Evolutionary conservation across 139 green algal genomes (phyloP).

Genomic region (Choricystis sp.): DNA sequence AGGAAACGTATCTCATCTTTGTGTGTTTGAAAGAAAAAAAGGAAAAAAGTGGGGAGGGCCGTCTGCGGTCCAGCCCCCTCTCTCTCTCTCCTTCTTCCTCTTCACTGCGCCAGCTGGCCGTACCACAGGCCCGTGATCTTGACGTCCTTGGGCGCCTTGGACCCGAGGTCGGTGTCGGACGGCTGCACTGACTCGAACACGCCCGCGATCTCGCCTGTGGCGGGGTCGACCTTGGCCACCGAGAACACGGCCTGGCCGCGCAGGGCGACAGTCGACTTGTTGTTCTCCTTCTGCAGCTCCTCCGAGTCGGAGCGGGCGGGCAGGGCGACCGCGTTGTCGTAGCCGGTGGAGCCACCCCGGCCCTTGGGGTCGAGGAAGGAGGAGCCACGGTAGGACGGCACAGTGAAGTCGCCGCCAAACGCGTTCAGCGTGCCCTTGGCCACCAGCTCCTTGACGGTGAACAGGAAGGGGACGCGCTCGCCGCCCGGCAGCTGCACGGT

Average conservation of each 20-base stretch:
- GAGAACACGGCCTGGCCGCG: slow-evolving; percentile 86
- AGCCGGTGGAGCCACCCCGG: slow-evolving; percentile 84
- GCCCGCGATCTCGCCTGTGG: slow-evolving; percentile 87
- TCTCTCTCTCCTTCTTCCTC: no score
- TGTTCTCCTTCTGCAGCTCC: slow-evolving; percentile 89
- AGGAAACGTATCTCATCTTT: no score
- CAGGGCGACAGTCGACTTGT: slow-evolving; percentile 62
- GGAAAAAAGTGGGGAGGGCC: no score
- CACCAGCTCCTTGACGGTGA: slow-evolving; percentile 94
- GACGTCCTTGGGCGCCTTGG: slow-evolving; percentile 97
- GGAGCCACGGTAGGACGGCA: slow-evolving; percentile 96
- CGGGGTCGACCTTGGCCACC: slow-evolving; percentile 78
- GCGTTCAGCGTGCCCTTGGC: slow-evolving; percentile 67
- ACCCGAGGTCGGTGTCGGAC: slow-evolving; percentile 95
- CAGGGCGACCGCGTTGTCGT: slow-evolving; percentile 92
- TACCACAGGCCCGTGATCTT: slow-evolving; percentile 98
- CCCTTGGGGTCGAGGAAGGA: slow-evolving; percentile 99
- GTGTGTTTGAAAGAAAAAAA: no score
- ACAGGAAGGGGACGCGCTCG: slow-evolving; percentile 98
- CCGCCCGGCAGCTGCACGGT: slow-evolving; percentile 96
- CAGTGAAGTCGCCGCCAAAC: slow-evolving; percentile 90
- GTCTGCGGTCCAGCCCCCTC: no score
- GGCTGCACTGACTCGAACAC: slow-evolving; percentile 98
- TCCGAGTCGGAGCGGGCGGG: slow-evolving; percentile 71
- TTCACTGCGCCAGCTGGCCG: slow-evolving; percentile 34